These are phyloP conservation scores for Andrographis paniculata DNA, from an alignment of 305 asterid genomes.

Conservation along the genomic window DNA sequence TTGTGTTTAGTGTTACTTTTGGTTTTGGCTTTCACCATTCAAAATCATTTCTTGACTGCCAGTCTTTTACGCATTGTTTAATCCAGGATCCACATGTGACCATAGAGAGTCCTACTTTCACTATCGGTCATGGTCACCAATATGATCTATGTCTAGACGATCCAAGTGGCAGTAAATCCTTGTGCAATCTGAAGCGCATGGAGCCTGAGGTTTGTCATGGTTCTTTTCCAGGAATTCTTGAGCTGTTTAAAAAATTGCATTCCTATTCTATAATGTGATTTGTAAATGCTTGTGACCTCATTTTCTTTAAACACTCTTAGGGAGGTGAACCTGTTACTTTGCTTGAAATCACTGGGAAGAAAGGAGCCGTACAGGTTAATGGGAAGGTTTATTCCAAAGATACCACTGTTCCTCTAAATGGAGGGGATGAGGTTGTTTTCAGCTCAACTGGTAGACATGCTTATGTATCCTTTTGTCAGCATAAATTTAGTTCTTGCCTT, in stretches of 20 bases:
- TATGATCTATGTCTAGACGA: constrained; percentile 73
- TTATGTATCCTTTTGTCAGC: constrained; percentile 68
- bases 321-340: constrained; percentile 51
- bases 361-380: constrained; percentile 81
- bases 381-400: constrained; percentile 59
- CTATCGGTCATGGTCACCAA: constrained; percentile 74
- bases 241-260: too few species aligned
- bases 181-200: constrained; percentile 67
- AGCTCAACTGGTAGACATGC: constrained; percentile 66
- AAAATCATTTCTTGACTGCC: constrained; percentile 14
- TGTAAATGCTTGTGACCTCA: constrained; percentile 12
- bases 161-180: constrained; percentile 49
- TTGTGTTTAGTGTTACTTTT: too few species aligned
- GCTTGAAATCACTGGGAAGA: constrained; percentile 73
- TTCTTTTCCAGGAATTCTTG: too few species aligned
- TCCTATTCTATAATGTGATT: too few species aligned
- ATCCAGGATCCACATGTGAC: constrained; percentile 66
- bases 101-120: constrained; percentile 49
- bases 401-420: constrained; percentile 57
- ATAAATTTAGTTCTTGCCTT: not conserved
- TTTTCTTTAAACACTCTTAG: constrained; percentile 24
- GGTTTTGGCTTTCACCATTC: constrained; percentile 1
- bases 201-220: constrained; percentile 45
- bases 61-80: constrained; percentile 15
- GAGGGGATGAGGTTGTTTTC: constrained; percentile 88